phyloP scores from a whole-genome alignment of 73 alveolate genomes.

The Blepharisma japonicum region DNA sequence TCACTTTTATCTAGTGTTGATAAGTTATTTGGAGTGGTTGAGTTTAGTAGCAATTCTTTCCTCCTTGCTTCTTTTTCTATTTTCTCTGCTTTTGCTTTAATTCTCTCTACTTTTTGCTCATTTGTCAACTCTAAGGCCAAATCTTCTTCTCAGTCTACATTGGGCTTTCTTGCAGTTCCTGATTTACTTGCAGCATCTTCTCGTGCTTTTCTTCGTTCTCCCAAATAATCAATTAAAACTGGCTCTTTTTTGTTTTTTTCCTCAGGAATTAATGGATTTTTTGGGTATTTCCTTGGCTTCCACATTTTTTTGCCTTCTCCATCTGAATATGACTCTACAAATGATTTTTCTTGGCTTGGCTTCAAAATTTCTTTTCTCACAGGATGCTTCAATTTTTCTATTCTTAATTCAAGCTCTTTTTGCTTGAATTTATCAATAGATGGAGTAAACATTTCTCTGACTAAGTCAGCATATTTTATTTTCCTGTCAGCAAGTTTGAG shows the following conservation, averaged over 20 bases:
- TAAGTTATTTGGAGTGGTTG: not conserved
- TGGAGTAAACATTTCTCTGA: constrained; percentile 10
- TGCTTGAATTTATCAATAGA: constrained; percentile 24
- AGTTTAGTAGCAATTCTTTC: not conserved
- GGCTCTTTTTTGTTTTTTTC: constrained; percentile 5
- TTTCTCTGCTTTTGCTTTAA: constrained; percentile 11
- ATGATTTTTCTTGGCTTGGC: no score
- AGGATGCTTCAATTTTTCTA: constrained; percentile 20
- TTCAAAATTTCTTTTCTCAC: not conserved
- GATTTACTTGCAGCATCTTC: not conserved
- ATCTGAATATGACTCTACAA: not conserved
- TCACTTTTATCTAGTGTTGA: not conserved
- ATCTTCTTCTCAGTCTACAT: not conserved
- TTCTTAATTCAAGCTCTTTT: not conserved
- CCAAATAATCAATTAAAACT: constrained; percentile 18
- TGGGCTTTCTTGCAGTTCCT: not conserved
- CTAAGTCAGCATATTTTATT: not conserved
- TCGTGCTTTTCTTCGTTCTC: not conserved
- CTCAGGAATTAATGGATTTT: not conserved
- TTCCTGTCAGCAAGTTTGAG: not conserved
- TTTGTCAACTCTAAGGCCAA: not conserved
- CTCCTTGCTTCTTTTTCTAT: not conserved
- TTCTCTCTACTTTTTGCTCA: not conserved
- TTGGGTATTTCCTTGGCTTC: not conserved
- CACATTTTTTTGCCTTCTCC: constrained; percentile 1